A percentile compares a stretch with the other conserved stretches of the same genome.
These are phyloP conservation scores for Podaxis sp. DNA, from an alignment of 768 basidiomycete genomes.

Conservation along the genomic window DNA sequence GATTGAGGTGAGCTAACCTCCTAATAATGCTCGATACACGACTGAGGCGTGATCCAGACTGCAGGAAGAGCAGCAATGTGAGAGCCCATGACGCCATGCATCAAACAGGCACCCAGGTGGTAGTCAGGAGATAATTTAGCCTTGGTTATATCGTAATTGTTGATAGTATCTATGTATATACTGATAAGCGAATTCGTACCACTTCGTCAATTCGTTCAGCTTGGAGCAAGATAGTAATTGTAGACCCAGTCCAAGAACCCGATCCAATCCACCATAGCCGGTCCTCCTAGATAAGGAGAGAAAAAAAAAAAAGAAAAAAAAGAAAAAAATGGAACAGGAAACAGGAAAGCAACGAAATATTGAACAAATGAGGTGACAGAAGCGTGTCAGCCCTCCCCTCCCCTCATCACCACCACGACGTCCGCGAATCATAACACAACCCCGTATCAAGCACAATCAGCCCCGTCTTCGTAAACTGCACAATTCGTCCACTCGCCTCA, in stretches of 20 bases:
- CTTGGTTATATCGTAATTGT: background rate
- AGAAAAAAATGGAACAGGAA: background rate
- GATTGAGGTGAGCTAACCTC: constrained; percentile 36
- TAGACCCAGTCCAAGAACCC: background rate
- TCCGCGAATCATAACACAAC: constrained; percentile 4
- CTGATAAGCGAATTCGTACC: background rate
- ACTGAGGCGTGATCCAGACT: constrained; percentile 17
- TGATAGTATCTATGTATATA: constrained; percentile 4
- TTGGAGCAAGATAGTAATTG: background rate
- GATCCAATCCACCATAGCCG: background rate
- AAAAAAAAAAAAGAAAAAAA: background rate
- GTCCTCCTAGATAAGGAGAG: background rate
- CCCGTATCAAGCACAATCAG: constrained; percentile 12
- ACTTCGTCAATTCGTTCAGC: background rate
- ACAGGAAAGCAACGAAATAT: background rate
- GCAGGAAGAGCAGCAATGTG: constrained; percentile 31
- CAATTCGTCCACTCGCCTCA: constrained; percentile 10
- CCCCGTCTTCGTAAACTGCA: constrained; percentile 12
- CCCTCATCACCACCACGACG: constrained; percentile 1
- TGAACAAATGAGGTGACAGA: background rate
- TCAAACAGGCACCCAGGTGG: background rate
- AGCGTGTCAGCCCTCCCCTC: background rate
- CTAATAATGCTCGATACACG: background rate
- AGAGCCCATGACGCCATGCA: background rate
- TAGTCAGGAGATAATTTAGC: background rate